Base-by-base conservation (phyloP, 352 stramenopile genomes). In the Pythium insidiosum region DNA sequence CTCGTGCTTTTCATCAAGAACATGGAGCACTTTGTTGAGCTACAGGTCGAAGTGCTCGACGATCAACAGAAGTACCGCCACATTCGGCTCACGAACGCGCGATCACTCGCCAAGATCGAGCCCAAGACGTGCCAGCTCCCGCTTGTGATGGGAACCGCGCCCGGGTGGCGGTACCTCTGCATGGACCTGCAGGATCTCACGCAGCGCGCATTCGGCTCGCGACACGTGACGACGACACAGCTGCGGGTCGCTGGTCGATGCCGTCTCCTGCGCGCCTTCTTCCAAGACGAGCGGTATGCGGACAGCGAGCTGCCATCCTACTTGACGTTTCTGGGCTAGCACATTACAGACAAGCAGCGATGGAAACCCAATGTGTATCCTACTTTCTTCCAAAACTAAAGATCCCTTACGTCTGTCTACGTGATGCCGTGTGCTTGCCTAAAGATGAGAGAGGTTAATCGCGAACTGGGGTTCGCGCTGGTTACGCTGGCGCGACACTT, bases 401-500 rank as follows among this genome's bases (percentile, higher is more conserved):
- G 15, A 33, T 33, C 28, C 28, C 28, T 9, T 13, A 33, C 15
- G 28, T n/a, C n/a, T n/a, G n/a, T 18, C 35, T 41, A 43, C 23
- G 34, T 38, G 31, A 19, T 16, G 12, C 34, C 18, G 2, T 47
- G 25, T 24, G 29, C 15, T 28, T 44, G 0, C 43, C 53, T 88
- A 94, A 38, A 94, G 59, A 58, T 88, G 87, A 47, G 82, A 92
- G 20, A 91, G 53, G 36, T 89, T 89, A 51, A 94, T 84, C 26
- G 82, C 84, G 57, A 85, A 89, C 58, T 94, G 82, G 34, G 77
- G 77, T 19, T 94, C 82, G 45, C 75, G 75, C 57, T 89, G 78
- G 49, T 94, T 94, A 49, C 82, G 82, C 50, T 87, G 79, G 22
- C 82, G 75, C 24, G 82, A 92, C 18, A 94, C 81, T 50, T 94